These are phyloP conservation scores for Paratinospora sagittata DNA, from an alignment of 164 flowering plant genomes.

Conservation along the genomic window DNA sequence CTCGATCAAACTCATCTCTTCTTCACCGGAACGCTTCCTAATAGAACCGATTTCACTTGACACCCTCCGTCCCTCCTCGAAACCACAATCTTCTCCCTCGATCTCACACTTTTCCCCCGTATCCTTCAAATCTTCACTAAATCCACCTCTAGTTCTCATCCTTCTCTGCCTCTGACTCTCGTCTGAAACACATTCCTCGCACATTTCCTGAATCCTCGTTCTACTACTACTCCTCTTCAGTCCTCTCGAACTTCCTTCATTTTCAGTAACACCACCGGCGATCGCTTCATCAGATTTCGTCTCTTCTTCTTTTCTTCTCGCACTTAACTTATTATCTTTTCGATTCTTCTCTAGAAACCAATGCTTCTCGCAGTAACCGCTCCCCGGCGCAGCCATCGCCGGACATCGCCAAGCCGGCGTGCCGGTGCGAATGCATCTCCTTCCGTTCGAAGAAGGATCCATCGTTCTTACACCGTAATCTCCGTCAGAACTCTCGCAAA, in stretches of 20 bases:
- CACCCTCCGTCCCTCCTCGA: background rate
- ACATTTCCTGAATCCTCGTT: no score
- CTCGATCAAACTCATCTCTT: background rate
- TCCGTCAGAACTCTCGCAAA: background rate
- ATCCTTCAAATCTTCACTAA: background rate
- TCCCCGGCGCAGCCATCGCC: constrained; percentile 9
- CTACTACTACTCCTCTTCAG: no score
- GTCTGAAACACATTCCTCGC: background rate
- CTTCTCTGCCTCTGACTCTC: constrained; percentile 3
- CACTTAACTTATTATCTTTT: background rate
- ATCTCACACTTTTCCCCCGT: background rate
- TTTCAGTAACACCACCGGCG: background rate
- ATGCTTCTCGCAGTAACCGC: constrained; percentile 12
- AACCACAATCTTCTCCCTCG: background rate
- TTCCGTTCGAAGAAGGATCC: constrained; percentile 1
- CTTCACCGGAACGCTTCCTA: background rate
- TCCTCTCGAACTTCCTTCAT: background rate
- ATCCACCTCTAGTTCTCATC: background rate
- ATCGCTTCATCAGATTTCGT: background rate
- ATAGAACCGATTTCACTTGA: background rate
- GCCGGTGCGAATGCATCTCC: constrained; percentile 1
- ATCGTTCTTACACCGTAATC: background rate
- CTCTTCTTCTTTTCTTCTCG: background rate
- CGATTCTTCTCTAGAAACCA: background rate
- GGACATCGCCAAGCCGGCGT: background rate